Evolutionary conservation across 208 protist species (phyloP).

Genomic region (Lotmaria passim): DNA sequence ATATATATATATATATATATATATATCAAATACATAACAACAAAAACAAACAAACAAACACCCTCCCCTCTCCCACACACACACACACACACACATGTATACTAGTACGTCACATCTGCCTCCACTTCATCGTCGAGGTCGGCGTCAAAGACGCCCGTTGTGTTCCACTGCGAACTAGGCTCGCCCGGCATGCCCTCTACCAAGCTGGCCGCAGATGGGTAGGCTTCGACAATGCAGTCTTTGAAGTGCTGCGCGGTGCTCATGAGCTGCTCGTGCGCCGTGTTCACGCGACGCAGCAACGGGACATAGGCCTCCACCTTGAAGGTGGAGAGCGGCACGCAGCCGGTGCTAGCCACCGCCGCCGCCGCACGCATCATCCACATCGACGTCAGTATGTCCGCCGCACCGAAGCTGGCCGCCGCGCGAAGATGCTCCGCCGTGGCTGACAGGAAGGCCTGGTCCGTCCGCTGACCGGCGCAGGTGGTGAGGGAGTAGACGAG

Average conservation of each 20-base stretch:
- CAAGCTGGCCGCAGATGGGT: slow-evolving; percentile 35
- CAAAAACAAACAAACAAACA: background rate
- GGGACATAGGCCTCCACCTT: slow-evolving; percentile 67
- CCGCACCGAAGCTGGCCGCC: slow-evolving; percentile 59
- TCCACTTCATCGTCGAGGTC: slow-evolving; percentile 88
- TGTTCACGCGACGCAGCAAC: slow-evolving; percentile 67
- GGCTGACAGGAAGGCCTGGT: slow-evolving; percentile 66
- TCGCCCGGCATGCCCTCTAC: slow-evolving; percentile 59
- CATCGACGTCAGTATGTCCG: slow-evolving; percentile 77
- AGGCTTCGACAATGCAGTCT: slow-evolving; percentile 57
- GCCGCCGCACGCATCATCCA: slow-evolving; percentile 86
- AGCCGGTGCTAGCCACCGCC: slow-evolving; percentile 66
- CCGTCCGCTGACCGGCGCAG: slow-evolving; percentile 56
- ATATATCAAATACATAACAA: background rate
- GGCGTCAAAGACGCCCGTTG: slow-evolving; percentile 79
- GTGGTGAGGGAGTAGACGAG: slow-evolving; percentile 77
- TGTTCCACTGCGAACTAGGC: slow-evolving; percentile 66
- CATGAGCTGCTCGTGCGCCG: slow-evolving; percentile 73
- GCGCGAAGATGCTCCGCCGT: slow-evolving; percentile 59
- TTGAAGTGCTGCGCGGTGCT: slow-evolving; percentile 87
- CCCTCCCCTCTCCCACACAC: too few relatives aligned
- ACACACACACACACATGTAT: too few relatives aligned
- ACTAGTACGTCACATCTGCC: slow-evolving; percentile 80
- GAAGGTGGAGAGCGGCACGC: slow-evolving; percentile 45
- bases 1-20: too few relatives aligned